Percentiles rank a stretch among this genome's conserved stretches.
These are phyloP conservation scores for Aspergillus uvarum DNA, from an alignment of 2,329 filamentous ascomycete genomes.

Conservation along the genomic window DNA sequence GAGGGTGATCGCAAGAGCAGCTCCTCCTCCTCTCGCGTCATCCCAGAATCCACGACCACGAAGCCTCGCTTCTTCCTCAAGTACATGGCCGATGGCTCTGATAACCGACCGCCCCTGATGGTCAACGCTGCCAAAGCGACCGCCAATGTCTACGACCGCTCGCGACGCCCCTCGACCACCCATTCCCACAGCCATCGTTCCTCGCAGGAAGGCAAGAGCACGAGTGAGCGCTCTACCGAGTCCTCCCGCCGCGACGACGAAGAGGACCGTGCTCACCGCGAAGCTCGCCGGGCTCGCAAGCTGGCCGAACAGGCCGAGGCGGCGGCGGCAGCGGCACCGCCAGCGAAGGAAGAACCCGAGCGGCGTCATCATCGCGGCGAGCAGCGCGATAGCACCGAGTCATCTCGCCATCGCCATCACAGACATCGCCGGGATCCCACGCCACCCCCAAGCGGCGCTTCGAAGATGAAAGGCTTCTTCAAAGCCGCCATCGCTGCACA, in stretches of 20 bases:
- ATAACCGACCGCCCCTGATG: slow-evolving; percentile 40
- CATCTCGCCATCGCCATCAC: slow-evolving; percentile 26
- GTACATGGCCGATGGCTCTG: slow-evolving; percentile 42
- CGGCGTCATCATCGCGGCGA: slow-evolving; percentile 27
- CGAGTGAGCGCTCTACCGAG: slow-evolving; percentile 26
- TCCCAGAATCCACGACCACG: slow-evolving; percentile 18
- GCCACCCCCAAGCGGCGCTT: slow-evolving; percentile 26
- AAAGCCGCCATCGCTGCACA: slow-evolving; percentile 32
- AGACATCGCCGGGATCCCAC: slow-evolving; percentile 31
- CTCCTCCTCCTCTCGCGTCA: slow-evolving; percentile 32
- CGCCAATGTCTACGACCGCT: slow-evolving; percentile 29
- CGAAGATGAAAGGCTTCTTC: slow-evolving; percentile 33
- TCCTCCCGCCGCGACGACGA: slow-evolving; percentile 32
- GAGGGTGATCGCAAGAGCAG: slow-evolving; percentile 23
- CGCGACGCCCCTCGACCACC: slow-evolving; percentile 31
- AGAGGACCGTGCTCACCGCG: slow-evolving; percentile 27
- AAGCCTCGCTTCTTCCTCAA: slow-evolving; percentile 33
- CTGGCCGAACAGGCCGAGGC: slow-evolving; percentile 24
- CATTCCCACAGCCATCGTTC: slow-evolving; percentile 30
- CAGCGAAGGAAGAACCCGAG: slow-evolving; percentile 15
- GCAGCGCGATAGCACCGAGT: neutral
- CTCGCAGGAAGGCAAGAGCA: slow-evolving; percentile 26
- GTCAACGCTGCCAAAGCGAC: slow-evolving; percentile 37
- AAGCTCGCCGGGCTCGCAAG: slow-evolving; percentile 25
- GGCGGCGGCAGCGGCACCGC: slow-evolving; percentile 7